Evolutionary conservation across 208 protist species (phyloP).

Genomic region (Leishmania tarentolae): DNA sequence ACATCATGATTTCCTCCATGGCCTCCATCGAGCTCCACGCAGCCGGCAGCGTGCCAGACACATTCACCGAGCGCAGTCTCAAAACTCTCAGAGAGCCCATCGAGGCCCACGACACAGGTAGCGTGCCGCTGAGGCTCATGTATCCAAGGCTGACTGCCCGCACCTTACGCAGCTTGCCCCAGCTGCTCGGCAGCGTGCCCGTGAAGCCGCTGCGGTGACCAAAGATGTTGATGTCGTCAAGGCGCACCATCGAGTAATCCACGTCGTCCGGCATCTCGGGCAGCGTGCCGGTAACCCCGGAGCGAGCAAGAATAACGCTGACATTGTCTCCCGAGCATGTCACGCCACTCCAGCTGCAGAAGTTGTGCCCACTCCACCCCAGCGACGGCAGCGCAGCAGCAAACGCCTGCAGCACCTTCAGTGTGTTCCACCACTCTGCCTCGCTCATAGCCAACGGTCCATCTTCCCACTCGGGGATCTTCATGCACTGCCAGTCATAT

Average conservation of each 20-base stretch:
- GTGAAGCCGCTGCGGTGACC: neutral
- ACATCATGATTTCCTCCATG: neutral
- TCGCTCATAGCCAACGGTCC: too few species aligned
- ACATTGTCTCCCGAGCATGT: neutral
- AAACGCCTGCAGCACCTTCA: slow-evolving; percentile 7
- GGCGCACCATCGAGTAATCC: slow-evolving; percentile 1
- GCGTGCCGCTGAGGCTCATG: slow-evolving; percentile 1
- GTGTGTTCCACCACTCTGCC: slow-evolving; percentile 1
- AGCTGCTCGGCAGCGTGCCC: slow-evolving; percentile 4
- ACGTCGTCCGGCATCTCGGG: slow-evolving; percentile 13
- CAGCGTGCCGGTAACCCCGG: neutral
- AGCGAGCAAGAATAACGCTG: neutral
- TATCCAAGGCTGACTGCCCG: neutral
- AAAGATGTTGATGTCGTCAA: neutral
- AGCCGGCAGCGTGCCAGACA: slow-evolving; percentile 11
- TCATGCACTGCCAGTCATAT: too few species aligned
- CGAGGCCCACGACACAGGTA: neutral
- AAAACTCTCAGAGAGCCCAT: neutral
- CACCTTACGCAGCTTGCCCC: neutral
- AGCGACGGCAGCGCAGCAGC: slow-evolving; percentile 1
- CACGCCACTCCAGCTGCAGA: slow-evolving; percentile 5
- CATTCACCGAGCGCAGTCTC: neutral
- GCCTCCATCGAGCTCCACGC: neutral
- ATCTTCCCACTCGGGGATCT: too few species aligned
- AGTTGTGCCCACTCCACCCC: neutral